Percentiles rank a stretch among this genome's conserved stretches.
Conservation (phyloP, 2,329 filamentous ascomycete genomes). For the Samsoniella hepiali region DNA sequence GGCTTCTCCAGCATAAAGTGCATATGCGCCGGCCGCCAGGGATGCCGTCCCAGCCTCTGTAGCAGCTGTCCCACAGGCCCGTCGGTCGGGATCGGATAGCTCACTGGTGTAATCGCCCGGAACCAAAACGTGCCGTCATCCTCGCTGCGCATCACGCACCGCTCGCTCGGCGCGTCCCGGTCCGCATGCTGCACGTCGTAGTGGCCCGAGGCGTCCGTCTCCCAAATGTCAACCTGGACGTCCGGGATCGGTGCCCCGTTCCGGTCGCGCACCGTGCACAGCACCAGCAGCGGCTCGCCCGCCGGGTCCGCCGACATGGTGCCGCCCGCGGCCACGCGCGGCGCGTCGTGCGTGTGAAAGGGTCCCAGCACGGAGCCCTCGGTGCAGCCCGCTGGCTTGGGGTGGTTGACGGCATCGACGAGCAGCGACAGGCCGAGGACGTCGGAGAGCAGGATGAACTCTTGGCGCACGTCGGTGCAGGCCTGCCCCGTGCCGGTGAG, state of each 20-base stretch:
- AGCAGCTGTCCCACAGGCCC: constrained; percentile 77
- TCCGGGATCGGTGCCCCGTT: constrained; percentile 55
- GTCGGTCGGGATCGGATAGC: constrained; percentile 81
- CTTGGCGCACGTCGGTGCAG: constrained; percentile 64
- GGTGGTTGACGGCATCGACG: constrained; percentile 74
- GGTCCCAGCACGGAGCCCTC: constrained; percentile 77
- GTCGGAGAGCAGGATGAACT: constrained; percentile 75
- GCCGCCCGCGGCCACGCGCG: constrained; percentile 48
- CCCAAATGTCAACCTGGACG: constrained; percentile 74
- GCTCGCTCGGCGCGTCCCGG: constrained; percentile 40
- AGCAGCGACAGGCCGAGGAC: constrained; percentile 71
- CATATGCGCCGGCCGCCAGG: constrained; percentile 73
- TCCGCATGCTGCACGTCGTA: constrained; percentile 73
- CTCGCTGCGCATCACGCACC: constrained; percentile 30
- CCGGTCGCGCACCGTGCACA: constrained; percentile 64
- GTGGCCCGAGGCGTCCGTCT: constrained; percentile 69
- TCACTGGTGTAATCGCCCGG: constrained; percentile 77
- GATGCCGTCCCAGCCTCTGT: constrained; percentile 64
- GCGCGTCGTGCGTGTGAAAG: constrained; percentile 74
- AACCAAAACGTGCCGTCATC: constrained; percentile 65
- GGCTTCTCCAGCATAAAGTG: constrained; percentile 86
- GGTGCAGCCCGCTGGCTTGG: constrained; percentile 63
- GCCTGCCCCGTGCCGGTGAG: constrained; percentile 66
- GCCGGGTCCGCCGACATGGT: constrained; percentile 61
- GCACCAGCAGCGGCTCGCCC: constrained; percentile 63